Evolutionary conservation across 1,284 basidiomycete species (phyloP).

Genomic region (Heliocybe sulcata): DNA sequence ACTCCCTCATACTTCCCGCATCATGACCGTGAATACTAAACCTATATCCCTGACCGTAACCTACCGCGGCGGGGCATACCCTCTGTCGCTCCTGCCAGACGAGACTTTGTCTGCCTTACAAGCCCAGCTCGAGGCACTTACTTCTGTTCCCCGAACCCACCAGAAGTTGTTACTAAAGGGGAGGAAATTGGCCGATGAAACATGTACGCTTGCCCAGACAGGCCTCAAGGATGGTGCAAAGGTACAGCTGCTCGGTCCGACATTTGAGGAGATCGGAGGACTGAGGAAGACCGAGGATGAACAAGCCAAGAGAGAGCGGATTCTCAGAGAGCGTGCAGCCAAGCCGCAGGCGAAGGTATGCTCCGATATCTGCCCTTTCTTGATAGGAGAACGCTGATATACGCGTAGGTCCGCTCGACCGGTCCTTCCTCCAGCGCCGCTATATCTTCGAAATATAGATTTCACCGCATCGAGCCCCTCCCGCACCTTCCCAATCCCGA

Average conservation of each 20-base stretch:
- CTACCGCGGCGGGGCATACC: constrained; percentile 40
- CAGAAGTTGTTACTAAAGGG: constrained; percentile 73
- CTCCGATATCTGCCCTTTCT: constrained; percentile 1
- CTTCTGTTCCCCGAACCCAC: constrained; percentile 49
- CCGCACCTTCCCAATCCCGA: constrained; percentile 56
- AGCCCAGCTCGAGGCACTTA: constrained; percentile 48
- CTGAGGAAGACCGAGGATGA: constrained; percentile 52
- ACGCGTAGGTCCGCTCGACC: constrained; percentile 46
- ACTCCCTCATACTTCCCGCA: not conserved
- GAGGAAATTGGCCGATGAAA: constrained; percentile 35
- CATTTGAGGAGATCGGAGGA: constrained; percentile 43
- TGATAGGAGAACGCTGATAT: not conserved
- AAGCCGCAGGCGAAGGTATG: constrained; percentile 54
- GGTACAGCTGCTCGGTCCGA: constrained; percentile 62
- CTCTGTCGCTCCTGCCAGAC: constrained; percentile 36
- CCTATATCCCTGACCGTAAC: constrained; percentile 18
- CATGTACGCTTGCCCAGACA: constrained; percentile 36
- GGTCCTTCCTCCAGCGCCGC: constrained; percentile 25
- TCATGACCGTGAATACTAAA: not conserved
- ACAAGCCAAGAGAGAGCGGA: constrained; percentile 43
- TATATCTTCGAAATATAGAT: constrained; percentile 38
- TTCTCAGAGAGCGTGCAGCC: constrained; percentile 49
- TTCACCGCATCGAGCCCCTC: constrained; percentile 57
- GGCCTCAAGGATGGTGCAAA: constrained; percentile 58
- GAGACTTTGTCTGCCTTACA: constrained; percentile 42